Evolutionary conservation across 2,329 filamentous ascomycete species (phyloP).

Genomic region (Helicocarpus griseus): DNA sequence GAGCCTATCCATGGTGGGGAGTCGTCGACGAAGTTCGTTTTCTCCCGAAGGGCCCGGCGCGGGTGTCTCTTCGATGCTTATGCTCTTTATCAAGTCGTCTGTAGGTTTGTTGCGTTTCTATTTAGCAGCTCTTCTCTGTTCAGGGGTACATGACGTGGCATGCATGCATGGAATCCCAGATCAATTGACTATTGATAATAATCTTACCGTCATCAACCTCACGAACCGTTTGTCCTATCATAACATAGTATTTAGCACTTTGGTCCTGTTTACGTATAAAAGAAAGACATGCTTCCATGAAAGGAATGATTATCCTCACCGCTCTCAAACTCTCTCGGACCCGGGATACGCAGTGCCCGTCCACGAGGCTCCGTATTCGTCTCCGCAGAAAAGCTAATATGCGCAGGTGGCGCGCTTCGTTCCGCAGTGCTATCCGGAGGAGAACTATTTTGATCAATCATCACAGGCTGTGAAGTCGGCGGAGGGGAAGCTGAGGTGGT

Average conservation of each 20-base stretch:
- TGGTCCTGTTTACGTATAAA: conserved; percentile 1
- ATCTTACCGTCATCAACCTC: conserved; percentile 16
- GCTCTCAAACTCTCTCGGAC: conserved; percentile 13
- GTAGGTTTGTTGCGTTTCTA: conserved; percentile 4
- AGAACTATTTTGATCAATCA: background rate
- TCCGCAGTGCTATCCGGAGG: background rate
- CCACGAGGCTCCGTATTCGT: conserved; percentile 11
- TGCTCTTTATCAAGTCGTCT: conserved; percentile 8
- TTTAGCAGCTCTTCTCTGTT: background rate
- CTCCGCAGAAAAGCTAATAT: conserved; percentile 12
- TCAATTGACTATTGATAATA: no score
- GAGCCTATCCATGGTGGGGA: background rate
- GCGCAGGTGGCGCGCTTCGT: conserved; percentile 4
- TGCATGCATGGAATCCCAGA: no score
- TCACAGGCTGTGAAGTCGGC: background rate
- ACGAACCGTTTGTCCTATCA: conserved; percentile 16
- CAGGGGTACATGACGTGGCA: background rate
- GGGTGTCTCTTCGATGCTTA: conserved; percentile 8
- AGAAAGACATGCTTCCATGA: conserved; percentile 16
- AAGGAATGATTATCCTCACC: conserved; percentile 14
- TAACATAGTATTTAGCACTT: conserved; percentile 6
- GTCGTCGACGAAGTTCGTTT: background rate
- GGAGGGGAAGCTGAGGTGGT: background rate
- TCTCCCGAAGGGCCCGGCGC: conserved; percentile 2
- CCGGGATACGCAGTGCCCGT: conserved; percentile 12